Evolutionary conservation across 2,329 filamentous ascomycete genomes (phyloP), one percentile per base, ranked within the genome.

Genomic region (Paradendryphiella salina): DNA sequence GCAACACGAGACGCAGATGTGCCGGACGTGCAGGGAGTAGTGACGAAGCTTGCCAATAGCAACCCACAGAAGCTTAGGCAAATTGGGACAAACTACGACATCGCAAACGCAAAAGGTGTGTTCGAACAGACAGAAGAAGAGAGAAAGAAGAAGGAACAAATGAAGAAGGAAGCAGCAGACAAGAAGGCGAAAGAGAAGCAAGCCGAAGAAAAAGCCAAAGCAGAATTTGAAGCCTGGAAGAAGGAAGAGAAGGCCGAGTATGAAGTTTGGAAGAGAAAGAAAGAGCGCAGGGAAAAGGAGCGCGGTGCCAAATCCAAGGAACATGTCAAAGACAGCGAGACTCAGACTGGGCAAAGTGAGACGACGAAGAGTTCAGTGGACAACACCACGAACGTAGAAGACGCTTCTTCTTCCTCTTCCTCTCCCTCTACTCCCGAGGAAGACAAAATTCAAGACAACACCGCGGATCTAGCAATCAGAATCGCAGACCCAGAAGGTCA

Each of bases 11-110:
- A 74, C 31, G 55, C 69, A 3, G 68, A 79, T 14, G 71, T 77
- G 4, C 70, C 75, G 0, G 76, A 82, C 1, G 81, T 87, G 15
- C 84, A 89, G 55, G 80, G 89, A 20, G 84, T 87, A 0, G 82
- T 92, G 2, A 65, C 60, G 9, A 67, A 67, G 45, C 39, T 67
- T 2, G 69, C 69, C 3, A 60, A 68, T 28, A 56, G 51, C 20
- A 72, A 72, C 33, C 46, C 81, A 78, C 56, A 79, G 79, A 54
- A 82, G 83, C 63, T 87, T 79, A 50, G 82, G 80, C 60, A 77
- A 74, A 84, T 88, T 18, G 86, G 86, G 1, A 76, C 85, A 56
- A 85, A 85, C 9, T 88, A 88, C 56, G 86, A 89, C 56, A 78
- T 89, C 5, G 85, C 86, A 0, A 84, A 88, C 65, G 81, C 82